A percentile compares a stretch with the other conserved stretches of the same genome.
phyloP scores from a whole-genome alignment of 352 stramenopile species.

The Phytopythium kandeliae region DNA sequence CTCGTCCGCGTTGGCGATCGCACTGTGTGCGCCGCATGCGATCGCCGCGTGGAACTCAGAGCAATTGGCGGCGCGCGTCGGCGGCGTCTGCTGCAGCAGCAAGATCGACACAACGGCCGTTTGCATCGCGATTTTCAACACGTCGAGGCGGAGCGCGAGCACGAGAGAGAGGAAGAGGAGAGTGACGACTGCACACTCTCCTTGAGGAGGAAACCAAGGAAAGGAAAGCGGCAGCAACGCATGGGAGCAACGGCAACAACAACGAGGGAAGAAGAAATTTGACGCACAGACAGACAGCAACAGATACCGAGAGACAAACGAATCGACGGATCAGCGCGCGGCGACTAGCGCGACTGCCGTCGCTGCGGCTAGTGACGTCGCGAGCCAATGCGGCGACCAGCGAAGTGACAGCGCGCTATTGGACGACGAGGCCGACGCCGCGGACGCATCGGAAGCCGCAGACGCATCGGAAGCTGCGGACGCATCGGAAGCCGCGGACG shows the following conservation, averaged over 20 bases:
- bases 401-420: not conserved
- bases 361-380: not conserved
- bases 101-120: not conserved
- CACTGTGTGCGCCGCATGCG: not conserved
- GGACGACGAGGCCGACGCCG: not conserved
- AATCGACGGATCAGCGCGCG: not conserved
- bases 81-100: not conserved
- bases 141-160: too few relatives aligned
- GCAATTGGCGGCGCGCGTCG: not conserved
- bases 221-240: too few relatives aligned
- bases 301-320: not conserved
- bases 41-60: not conserved
- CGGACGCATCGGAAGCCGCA: not conserved
- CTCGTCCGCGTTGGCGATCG: not conserved
- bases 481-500: not conserved
- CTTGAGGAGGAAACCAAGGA: too few relatives aligned
- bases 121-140: too few relatives aligned
- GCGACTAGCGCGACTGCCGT: not conserved
- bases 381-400: not conserved
- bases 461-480: not conserved
- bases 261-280: too few relatives aligned
- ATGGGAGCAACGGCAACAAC: too few relatives aligned
- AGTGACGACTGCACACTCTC: too few relatives aligned
- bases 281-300: too few relatives aligned
- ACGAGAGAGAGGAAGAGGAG: too few relatives aligned